Evolutionary conservation across 208 protist genomes (phyloP).

Genomic region (Willaertia magna): DNA sequence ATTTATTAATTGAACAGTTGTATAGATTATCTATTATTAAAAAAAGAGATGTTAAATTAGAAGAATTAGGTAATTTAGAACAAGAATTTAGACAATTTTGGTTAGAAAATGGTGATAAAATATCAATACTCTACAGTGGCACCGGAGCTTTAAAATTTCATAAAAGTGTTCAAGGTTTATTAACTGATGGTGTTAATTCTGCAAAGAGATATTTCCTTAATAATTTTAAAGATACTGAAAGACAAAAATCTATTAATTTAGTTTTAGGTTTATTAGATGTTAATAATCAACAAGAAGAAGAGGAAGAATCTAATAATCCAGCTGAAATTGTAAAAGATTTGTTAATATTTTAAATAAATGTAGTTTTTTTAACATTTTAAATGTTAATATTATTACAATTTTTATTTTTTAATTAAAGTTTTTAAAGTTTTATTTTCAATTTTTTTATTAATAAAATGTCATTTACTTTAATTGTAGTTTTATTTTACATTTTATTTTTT

Average conservation of each 20-base stretch:
- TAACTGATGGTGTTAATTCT: constrained; percentile 16
- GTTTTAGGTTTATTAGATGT: neutral
- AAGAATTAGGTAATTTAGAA: neutral
- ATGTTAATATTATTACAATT: too few relatives aligned
- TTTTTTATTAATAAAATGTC: too few relatives aligned
- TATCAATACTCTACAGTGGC: neutral
- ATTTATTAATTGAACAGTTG: neutral
- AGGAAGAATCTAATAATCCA: neutral
- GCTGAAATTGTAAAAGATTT: neutral
- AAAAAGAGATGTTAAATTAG: neutral
- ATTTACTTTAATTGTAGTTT: too few relatives aligned
- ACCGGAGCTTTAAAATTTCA: constrained; percentile 18
- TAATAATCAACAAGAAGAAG: neutral
- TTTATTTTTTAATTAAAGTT: too few relatives aligned
- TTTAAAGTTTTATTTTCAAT: too few relatives aligned
- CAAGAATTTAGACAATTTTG: neutral
- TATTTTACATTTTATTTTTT: too few relatives aligned
- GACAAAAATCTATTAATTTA: constrained; percentile 10
- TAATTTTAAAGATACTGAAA: constrained; percentile 9
- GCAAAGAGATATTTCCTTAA: constrained; percentile 12
- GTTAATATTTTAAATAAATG: neutral
- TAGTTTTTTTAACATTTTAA: too few relatives aligned
- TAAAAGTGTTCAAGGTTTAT: neutral
- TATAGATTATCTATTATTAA: neutral
- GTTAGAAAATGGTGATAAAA: constrained; percentile 17